phyloP scores from a whole-genome alignment of 345 rosid species.

The Sisymbrium altissimum region DNA sequence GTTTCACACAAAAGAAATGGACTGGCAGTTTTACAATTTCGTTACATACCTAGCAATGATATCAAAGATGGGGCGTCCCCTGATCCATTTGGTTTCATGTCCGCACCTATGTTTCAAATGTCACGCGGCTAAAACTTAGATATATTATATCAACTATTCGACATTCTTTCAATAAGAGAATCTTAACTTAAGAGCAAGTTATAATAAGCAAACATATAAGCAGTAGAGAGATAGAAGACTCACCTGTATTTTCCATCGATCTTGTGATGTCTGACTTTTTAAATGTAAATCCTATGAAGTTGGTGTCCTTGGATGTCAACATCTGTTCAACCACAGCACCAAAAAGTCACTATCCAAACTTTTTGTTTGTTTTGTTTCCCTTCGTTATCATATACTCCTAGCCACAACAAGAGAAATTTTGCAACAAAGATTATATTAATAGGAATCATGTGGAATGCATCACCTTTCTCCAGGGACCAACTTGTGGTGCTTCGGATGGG shows the following conservation, averaged over 20 bases:
- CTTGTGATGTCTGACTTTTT: conserved; percentile 79
- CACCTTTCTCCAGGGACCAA: conserved; percentile 99
- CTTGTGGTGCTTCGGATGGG: conserved; percentile 59
- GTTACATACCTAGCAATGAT: conserved; percentile 75
- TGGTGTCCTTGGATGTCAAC: conserved; percentile 88
- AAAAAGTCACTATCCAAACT: background rate
- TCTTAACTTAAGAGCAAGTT: background rate
- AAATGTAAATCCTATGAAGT: conserved; percentile 93
- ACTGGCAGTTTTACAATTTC: background rate
- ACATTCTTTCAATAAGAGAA: background rate
- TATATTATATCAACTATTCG: background rate
- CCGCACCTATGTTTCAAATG: conserved; percentile 45
- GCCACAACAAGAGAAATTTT: background rate
- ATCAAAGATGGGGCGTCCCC: conserved; percentile 73
- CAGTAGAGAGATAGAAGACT: conserved; percentile 1
- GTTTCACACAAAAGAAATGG: background rate
- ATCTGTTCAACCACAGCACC: conserved; percentile 52
- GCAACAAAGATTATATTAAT: background rate
- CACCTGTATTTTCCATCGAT: conserved; percentile 82
- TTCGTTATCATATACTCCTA: background rate
- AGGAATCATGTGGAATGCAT: conserved; percentile 13
- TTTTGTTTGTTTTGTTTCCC: background rate
- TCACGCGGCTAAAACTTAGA: conserved; percentile 16
- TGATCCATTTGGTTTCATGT: conserved; percentile 55
- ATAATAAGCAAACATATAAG: background rate